Conservation (phyloP, 2,329 filamentous ascomycete genomes). For the Amauroascus niger region DNA sequence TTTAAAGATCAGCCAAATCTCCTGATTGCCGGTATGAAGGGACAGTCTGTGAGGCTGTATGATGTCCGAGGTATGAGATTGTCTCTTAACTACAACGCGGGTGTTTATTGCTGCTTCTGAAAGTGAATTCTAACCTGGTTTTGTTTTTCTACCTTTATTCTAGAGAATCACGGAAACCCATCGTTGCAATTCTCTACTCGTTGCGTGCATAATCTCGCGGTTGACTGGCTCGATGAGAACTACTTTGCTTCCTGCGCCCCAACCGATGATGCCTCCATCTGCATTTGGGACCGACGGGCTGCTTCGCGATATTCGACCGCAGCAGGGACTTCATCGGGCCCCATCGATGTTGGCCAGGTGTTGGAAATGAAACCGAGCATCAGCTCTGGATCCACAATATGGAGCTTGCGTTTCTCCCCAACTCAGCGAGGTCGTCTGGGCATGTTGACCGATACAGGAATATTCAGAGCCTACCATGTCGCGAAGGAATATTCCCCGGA, state of each 20-base stretch:
- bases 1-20: slow-evolving; percentile 51
- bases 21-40: slow-evolving; percentile 52
- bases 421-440: slow-evolving; percentile 49
- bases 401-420: slow-evolving; percentile 54
- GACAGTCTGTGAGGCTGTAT: slow-evolving; percentile 52
- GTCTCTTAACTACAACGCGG: slow-evolving; percentile 3
- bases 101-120: not conserved
- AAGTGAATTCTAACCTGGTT: not conserved
- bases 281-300: slow-evolving; percentile 53
- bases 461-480: slow-evolving; percentile 49
- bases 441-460: slow-evolving; percentile 49
- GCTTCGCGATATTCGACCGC: slow-evolving; percentile 32
- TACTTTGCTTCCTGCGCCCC: slow-evolving; percentile 52
- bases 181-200: slow-evolving; percentile 45
- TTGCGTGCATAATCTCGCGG: slow-evolving; percentile 55
- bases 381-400: slow-evolving; percentile 45
- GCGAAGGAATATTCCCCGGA: slow-evolving; percentile 42
- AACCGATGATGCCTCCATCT: slow-evolving; percentile 48
- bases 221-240: slow-evolving; percentile 55
- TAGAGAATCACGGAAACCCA: slow-evolving; percentile 32
- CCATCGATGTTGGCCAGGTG: slow-evolving; percentile 28
- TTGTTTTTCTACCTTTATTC: slow-evolving; percentile 1
- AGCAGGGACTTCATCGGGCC: slow-evolving; percentile 26
- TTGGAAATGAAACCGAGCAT: slow-evolving; percentile 50
- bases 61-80: slow-evolving; percentile 48